Conservation (phyloP, 139 green algal genomes). For the Tetraselmis striata region DNA sequence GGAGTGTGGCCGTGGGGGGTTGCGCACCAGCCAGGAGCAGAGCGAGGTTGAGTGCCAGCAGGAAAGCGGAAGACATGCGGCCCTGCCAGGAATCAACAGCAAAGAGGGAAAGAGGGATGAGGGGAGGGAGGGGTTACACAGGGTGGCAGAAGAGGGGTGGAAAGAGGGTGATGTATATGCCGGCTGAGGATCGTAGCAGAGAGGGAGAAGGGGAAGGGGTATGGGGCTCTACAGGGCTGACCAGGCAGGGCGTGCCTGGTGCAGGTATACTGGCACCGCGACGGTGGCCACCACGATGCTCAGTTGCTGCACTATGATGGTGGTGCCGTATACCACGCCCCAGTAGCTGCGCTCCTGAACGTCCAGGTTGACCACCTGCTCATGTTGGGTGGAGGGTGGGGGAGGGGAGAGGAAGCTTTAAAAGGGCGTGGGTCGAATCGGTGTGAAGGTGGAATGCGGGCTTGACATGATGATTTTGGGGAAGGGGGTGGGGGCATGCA, state of each 20-base stretch:
- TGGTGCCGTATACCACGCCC: constrained; percentile 53
- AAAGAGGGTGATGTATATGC: too few species aligned
- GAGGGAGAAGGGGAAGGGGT: too few species aligned
- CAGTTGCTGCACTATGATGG: constrained; percentile 69
- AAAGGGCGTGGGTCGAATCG: background rate
- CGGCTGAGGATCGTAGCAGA: too few species aligned
- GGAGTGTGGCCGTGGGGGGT: too few species aligned
- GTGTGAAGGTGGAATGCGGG: background rate
- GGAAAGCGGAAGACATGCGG: background rate
- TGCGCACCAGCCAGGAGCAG: background rate
- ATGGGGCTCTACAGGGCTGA: too few species aligned
- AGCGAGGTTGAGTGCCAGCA: background rate
- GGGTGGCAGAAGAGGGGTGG: too few species aligned
- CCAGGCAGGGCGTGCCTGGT: constrained; percentile 15
- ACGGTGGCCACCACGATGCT: constrained; percentile 38
- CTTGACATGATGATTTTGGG: background rate
- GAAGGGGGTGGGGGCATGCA: background rate
- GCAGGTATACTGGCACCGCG: constrained; percentile 42
- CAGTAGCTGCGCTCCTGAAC: constrained; percentile 45
- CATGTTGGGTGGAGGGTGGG: background rate
- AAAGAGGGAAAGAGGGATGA: too few species aligned
- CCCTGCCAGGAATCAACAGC: too few species aligned
- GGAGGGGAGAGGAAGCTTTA: background rate
- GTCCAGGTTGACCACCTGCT: constrained; percentile 52
- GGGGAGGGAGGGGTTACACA: too few species aligned